A percentile compares a stretch with the other conserved stretches of the same genome.
These are phyloP conservation scores for Tilletia indica DNA, from an alignment of 1,284 basidiomycete species.

Conservation along the genomic window DNA sequence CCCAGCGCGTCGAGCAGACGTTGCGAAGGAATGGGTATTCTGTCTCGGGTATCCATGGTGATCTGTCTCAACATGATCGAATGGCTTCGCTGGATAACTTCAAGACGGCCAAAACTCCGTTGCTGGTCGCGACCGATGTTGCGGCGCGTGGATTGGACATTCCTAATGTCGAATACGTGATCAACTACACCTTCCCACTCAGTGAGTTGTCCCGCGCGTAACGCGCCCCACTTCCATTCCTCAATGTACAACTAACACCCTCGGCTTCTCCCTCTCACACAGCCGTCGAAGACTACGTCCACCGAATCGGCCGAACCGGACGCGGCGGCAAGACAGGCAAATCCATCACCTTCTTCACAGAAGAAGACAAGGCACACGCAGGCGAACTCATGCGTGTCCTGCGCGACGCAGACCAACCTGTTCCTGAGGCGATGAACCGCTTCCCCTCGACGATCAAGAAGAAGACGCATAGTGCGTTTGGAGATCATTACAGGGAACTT, in stretches of 20 bases:
- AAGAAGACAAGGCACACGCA: constrained; percentile 68
- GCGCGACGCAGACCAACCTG: constrained; percentile 74
- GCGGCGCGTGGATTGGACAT: constrained; percentile 96
- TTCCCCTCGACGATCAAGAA: constrained; percentile 91
- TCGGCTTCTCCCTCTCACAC: background rate
- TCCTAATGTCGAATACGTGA: constrained; percentile 77
- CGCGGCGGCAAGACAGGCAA: constrained; percentile 87
- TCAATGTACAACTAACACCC: background rate
- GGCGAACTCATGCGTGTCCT: constrained; percentile 91
- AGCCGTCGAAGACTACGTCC: constrained; percentile 73
- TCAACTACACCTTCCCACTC: constrained; percentile 86
- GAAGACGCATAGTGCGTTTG: constrained; percentile 73
- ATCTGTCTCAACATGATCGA: constrained; percentile 82
- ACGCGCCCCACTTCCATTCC: background rate
- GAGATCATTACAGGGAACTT: constrained; percentile 57
- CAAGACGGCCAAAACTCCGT: constrained; percentile 76
- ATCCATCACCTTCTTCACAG: constrained; percentile 89
- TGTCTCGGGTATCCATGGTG: constrained; percentile 87
- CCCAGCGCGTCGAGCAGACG: constrained; percentile 79
- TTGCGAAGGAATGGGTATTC: constrained; percentile 76
- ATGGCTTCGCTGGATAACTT: constrained; percentile 85
- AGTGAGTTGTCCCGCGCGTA: constrained; percentile 58
- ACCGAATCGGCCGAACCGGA: constrained; percentile 93
- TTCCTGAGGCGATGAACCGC: constrained; percentile 74
- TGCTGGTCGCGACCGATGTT: constrained; percentile 96